Evolutionary conservation across 192 early-diverging fungal species (phyloP).

Genomic region (Geranomyces variabilis): DNA sequence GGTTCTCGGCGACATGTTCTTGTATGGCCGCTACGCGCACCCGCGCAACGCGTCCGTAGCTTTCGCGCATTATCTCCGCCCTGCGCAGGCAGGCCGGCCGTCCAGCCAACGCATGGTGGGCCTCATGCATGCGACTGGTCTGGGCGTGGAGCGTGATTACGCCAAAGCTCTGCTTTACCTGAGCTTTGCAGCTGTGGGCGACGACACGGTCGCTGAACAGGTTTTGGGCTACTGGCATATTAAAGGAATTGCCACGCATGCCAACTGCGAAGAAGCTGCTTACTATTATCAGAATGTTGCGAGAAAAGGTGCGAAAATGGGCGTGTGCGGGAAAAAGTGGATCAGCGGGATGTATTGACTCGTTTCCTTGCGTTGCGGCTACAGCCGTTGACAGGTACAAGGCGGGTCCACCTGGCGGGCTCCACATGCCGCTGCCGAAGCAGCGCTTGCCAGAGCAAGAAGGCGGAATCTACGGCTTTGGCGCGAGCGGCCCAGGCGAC

Average conservation of each 20-base stretch:
- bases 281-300: slow-evolving; percentile 82
- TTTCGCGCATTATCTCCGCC: slow-evolving; percentile 62
- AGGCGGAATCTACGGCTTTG: slow-evolving; percentile 86
- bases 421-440: slow-evolving; percentile 64
- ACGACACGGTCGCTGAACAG: slow-evolving; percentile 74
- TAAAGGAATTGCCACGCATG: slow-evolving; percentile 78
- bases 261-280: slow-evolving; percentile 76
- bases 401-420: slow-evolving; percentile 81
- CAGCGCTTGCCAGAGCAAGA: slow-evolving; percentile 72
- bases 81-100: slow-evolving; percentile 73
- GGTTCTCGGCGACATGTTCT: slow-evolving; percentile 68
- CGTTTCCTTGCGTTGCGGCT: too few species aligned
- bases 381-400: slow-evolving; percentile 68
- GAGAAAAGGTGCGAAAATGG: slow-evolving; percentile 74
- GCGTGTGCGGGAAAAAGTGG: too few species aligned
- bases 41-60: slow-evolving; percentile 62
- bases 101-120: slow-evolving; percentile 89
- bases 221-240: slow-evolving; percentile 83
- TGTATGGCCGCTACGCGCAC: slow-evolving; percentile 65
- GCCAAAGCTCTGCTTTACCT: slow-evolving; percentile 75
- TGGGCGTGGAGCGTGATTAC: slow-evolving; percentile 76
- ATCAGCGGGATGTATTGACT: background rate
- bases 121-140: slow-evolving; percentile 86
- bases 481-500: slow-evolving; percentile 62
- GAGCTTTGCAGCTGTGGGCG: slow-evolving; percentile 80